These are phyloP conservation scores for Sarocladiaceae sp. DNA, from an alignment of 2,329 filamentous ascomycete genomes.

Conservation along the genomic window DNA sequence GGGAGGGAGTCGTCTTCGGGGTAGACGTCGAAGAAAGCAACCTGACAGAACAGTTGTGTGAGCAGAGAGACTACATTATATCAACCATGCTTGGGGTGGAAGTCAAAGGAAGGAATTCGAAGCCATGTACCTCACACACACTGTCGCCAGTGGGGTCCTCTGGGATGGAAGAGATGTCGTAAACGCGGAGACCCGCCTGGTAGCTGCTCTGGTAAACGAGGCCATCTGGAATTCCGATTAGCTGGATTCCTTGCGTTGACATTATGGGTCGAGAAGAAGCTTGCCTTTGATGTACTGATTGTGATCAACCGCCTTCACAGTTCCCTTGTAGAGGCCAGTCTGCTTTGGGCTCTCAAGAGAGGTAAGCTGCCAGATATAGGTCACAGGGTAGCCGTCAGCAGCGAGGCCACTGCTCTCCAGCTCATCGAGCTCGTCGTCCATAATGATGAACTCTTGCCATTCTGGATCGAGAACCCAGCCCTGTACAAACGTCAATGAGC, in stretches of 20 bases:
- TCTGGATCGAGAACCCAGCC: constrained; percentile 44
- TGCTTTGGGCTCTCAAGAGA: constrained; percentile 29
- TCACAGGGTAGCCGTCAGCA: constrained; percentile 15
- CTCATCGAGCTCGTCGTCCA: constrained; percentile 50
- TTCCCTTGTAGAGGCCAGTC: constrained; percentile 29
- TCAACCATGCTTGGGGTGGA: constrained; percentile 28
- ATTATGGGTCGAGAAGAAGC: no score
- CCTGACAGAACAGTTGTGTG: constrained; percentile 40
- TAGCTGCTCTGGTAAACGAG: constrained; percentile 44
- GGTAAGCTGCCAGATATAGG: constrained; percentile 40
- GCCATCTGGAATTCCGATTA: no score
- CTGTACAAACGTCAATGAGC: no score
- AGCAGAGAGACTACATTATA: no score
- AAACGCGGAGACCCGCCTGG: constrained; percentile 37
- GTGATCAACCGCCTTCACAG: constrained; percentile 32
- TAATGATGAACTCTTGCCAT: constrained; percentile 38
- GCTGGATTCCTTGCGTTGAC: no score
- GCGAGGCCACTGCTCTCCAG: constrained; percentile 28
- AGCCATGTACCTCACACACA: no score
- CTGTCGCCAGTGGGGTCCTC: constrained; percentile 35
- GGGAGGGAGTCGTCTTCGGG: constrained; percentile 39
- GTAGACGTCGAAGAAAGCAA: constrained; percentile 43
- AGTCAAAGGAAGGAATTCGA: constrained; percentile 41
- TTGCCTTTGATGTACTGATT: constrained; percentile 37
- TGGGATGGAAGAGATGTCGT: constrained; percentile 29